Percentiles rank a stretch among this genome's conserved stretches.
Evolutionary conservation across 2,329 filamentous ascomycete genomes (phyloP).

Genomic region (Cercospora nicotianae): DNA sequence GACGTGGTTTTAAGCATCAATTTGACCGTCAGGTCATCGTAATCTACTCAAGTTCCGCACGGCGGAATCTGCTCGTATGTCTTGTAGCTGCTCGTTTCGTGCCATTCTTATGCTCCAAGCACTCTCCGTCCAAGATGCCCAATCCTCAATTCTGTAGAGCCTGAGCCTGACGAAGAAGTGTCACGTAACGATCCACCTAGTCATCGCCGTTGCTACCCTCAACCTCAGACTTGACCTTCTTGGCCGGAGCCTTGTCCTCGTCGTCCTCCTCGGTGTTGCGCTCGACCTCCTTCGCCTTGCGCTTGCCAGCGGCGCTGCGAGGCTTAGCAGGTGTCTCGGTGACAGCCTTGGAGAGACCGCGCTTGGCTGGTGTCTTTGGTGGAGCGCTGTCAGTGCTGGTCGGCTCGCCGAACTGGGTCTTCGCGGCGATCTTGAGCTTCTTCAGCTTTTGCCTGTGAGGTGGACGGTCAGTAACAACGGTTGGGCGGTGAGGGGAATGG

Average conservation of each 20-base stretch:
- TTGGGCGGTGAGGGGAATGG: not conserved
- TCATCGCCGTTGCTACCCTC: not conserved
- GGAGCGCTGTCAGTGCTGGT: not conserved
- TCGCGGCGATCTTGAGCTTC: constrained; percentile 5
- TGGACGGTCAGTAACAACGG: not conserved
- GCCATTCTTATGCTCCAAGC: not conserved
- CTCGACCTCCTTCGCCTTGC: not conserved
- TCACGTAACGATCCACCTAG: constrained; percentile 8
- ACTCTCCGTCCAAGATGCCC: not conserved
- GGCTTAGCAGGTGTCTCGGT: not conserved
- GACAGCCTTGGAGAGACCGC: constrained; percentile 1
- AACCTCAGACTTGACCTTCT: constrained; percentile 15
- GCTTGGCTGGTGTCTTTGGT: constrained; percentile 12
- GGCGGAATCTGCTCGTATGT: not conserved
- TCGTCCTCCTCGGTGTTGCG: not conserved
- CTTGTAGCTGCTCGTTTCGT: not conserved
- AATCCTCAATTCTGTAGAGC: not conserved
- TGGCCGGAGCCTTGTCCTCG: constrained; percentile 3
- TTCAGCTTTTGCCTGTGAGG: constrained; percentile 12
- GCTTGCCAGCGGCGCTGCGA: constrained; percentile 4
- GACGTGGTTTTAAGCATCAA: not conserved
- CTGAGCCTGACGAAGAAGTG: constrained; percentile 5
- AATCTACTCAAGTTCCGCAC: not conserved
- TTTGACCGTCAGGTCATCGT: not conserved
- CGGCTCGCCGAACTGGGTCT: constrained; percentile 8